Evolutionary conservation across 2,329 filamentous ascomycete genomes (phyloP).

Genomic region (Fonsecaea pedrosoi): DNA sequence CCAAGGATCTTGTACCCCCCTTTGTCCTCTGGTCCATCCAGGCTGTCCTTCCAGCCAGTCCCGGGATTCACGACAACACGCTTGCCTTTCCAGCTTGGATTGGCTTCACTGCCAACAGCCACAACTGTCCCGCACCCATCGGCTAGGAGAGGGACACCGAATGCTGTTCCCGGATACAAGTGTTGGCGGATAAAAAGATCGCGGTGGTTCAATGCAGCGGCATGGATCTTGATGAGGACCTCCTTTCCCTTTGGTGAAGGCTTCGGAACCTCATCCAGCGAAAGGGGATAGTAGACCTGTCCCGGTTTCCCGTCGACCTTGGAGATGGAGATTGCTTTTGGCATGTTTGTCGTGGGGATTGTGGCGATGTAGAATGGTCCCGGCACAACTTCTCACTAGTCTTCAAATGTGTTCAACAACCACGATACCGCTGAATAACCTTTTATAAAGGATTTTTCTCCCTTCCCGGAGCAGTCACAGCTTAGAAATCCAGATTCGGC

Average conservation of each 20-base stretch:
- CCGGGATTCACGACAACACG: conserved; percentile 80
- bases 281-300: conserved; percentile 71
- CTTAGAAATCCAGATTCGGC: conserved; percentile 28
- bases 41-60: conserved; percentile 75
- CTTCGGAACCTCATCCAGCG: conserved; percentile 66
- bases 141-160: conserved; percentile 77
- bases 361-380: neutral
- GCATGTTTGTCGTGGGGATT: conserved; percentile 45
- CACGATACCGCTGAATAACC: neutral
- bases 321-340: conserved; percentile 53
- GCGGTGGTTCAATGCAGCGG: conserved; percentile 89
- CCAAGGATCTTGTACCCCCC: conserved; percentile 69
- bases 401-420: neutral
- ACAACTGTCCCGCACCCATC: conserved; percentile 82
- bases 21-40: conserved; percentile 73
- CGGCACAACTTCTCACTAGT: neutral
- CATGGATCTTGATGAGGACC: conserved; percentile 75
- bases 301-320: conserved; percentile 73
- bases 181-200: conserved; percentile 94
- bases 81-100: conserved; percentile 67
- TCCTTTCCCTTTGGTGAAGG: conserved; percentile 70
- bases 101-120: conserved; percentile 62
- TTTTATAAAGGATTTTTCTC: neutral
- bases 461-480: neutral
- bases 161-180: conserved; percentile 85